Base-by-base conservation (phyloP, 1,139 yeast genomes). In the Debaryomyces nepalensis region DNA sequence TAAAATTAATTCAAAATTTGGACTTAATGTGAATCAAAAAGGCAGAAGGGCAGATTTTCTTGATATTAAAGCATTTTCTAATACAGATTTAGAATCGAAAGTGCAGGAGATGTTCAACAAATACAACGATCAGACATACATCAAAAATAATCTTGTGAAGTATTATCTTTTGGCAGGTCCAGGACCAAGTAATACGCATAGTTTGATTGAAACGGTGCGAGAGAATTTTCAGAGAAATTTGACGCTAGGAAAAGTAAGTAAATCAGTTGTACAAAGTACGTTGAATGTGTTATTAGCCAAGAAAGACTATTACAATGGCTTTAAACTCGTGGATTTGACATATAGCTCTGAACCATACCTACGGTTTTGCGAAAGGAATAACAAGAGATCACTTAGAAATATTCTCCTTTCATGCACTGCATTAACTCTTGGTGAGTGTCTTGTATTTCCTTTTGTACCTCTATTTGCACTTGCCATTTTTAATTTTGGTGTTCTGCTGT, bases 261-360 rank as follows among this genome's bases (percentile, higher is more conserved):
- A 42, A 8, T 42, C 44, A 3, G 39, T 51, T 5, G 45, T 60
- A 5, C 38, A 53, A 24, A 33, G 55, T 4, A 59, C 59, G 0
- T 45, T 68, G 22, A 53, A 54, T 19, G 34, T 50, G 7, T 50
- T 71, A 6, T 52, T 72, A 4, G 50, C 49, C 3, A 48, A 55
- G n/a, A 64, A 64, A 36, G 76, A 72, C 48, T 72, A 70, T 50
- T 51, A 54, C 34, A 63, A 61, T 34, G 55, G 68, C 27, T 64
- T 70, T 46, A 57, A 58, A 37, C 48, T 72, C 16, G 46, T 72
- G 3, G 73, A 70, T 33, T 27, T 33, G 11, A 66, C 70, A 0
- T 42, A 55, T 7, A 44, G 49, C 14, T 52, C 60, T 4, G 32
- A 42, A 1, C 10, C 22, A 2, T 57, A 49, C 35, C 12, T 46